Conservation (phyloP, 2,329 filamentous ascomycete genomes). For the Talaromyces atroroseus region DNA sequence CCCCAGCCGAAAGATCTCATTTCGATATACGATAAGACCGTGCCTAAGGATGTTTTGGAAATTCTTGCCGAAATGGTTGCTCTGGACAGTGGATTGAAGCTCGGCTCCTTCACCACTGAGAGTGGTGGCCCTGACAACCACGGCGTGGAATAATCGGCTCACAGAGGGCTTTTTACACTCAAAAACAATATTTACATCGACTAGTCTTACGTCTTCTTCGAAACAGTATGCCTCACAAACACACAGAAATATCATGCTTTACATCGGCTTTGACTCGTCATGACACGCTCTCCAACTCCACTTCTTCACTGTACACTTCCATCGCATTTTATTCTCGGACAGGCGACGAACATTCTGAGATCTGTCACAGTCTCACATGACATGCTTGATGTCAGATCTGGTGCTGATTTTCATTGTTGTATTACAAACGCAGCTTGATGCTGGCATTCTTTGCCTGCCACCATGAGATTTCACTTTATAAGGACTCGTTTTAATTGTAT, state of each 20-base stretch:
- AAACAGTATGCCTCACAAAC: background rate
- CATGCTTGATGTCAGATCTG: slow-evolving; percentile 6
- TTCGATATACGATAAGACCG: slow-evolving; percentile 96
- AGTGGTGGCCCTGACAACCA: slow-evolving; percentile 27
- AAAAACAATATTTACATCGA: background rate
- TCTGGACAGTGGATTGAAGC: slow-evolving; percentile 68
- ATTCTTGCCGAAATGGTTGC: slow-evolving; percentile 98
- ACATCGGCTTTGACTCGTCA: background rate
- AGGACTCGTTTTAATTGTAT: slow-evolving; percentile 13
- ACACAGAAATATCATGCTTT: background rate
- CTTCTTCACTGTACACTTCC: slow-evolving; percentile 14
- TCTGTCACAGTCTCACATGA: slow-evolving; percentile 1
- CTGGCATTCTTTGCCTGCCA: slow-evolving; percentile 8
- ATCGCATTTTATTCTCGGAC: slow-evolving; percentile 9
- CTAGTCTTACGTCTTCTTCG: background rate
- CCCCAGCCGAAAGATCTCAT: slow-evolving; percentile 89
- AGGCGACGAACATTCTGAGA: slow-evolving; percentile 6
- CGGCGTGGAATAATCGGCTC: slow-evolving; percentile 30
- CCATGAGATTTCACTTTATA: slow-evolving; percentile 2
- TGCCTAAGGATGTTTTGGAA: slow-evolving; percentile 94
- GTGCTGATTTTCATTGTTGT: slow-evolving; percentile 7
- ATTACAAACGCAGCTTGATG: slow-evolving; percentile 11
- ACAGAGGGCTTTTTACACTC: background rate
- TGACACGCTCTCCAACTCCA: slow-evolving; percentile 9
- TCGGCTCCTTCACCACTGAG: slow-evolving; percentile 45